phyloP scores from a whole-genome alignment of 805 yeast species.

The Phaffomyces antillensis region DNA sequence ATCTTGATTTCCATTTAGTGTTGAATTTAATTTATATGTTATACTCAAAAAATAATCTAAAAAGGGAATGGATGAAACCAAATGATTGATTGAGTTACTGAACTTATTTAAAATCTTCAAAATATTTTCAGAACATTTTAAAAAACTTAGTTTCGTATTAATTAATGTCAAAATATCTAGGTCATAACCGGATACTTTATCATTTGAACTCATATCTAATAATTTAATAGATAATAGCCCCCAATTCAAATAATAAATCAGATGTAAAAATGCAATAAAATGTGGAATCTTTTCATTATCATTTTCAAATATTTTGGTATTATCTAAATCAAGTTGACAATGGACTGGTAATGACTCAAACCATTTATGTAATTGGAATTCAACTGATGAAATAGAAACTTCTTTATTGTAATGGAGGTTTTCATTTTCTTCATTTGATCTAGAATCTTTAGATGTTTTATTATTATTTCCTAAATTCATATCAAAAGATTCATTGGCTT shows the following conservation, averaged over 20 bases:
- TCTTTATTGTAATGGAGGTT: neutral
- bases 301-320: neutral
- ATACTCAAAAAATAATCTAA: neutral
- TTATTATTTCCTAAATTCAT: neutral
- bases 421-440: neutral
- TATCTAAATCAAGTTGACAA: neutral
- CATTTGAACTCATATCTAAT: neutral
- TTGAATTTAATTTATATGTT: neutral
- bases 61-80: neutral
- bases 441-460: too few species aligned
- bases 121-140: neutral
- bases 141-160: neutral
- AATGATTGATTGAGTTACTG: neutral
- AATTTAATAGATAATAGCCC: neutral
- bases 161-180: neutral
- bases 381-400: neutral
- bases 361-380: neutral
- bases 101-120: neutral
- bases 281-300: neutral
- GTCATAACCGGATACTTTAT: neutral
- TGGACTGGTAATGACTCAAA: neutral
- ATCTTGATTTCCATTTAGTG: neutral
- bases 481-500: neutral
- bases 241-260: neutral
- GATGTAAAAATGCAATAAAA: neutral